phyloP scores from a whole-genome alignment of 78 protist species.

The Dictyostelium citrinum region DNA sequence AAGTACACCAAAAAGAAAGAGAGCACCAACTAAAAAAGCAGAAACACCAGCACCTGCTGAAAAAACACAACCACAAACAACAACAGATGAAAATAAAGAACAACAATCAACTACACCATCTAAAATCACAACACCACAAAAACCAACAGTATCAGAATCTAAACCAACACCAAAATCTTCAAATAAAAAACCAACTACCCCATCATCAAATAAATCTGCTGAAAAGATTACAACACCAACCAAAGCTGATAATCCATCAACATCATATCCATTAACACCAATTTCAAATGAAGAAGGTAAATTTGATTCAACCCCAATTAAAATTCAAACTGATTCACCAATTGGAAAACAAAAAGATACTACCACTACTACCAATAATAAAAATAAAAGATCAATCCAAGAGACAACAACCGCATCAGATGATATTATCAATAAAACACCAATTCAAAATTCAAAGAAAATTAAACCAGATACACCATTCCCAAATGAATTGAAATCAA shows the following conservation, averaged over 20 bases:
- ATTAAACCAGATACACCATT: conserved; percentile 1
- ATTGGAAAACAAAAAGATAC: not conserved
- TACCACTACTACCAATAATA: not conserved
- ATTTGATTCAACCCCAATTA: not conserved
- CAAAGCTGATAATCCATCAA: not conserved
- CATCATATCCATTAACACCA: not conserved
- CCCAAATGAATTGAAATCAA: not conserved
- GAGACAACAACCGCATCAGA: not conserved
- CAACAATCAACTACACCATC: not conserved
- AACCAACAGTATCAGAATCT: not conserved
- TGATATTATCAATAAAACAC: conserved; percentile 7
- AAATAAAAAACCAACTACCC: not conserved
- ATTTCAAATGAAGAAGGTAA: not conserved
- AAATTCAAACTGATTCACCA: not conserved
- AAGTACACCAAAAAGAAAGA: not conserved
- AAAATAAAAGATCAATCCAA: not conserved
- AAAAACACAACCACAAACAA: not conserved
- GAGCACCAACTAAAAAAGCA: not conserved
- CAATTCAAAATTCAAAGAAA: not conserved
- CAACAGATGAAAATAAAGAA: not conserved
- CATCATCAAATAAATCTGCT: not conserved
- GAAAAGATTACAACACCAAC: conserved; percentile 1
- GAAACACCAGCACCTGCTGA: not conserved
- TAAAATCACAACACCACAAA: not conserved
- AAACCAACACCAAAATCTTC: not conserved